Conservation (phyloP, 768 basidiomycete species). For the Hericium erinaceus region DNA sequence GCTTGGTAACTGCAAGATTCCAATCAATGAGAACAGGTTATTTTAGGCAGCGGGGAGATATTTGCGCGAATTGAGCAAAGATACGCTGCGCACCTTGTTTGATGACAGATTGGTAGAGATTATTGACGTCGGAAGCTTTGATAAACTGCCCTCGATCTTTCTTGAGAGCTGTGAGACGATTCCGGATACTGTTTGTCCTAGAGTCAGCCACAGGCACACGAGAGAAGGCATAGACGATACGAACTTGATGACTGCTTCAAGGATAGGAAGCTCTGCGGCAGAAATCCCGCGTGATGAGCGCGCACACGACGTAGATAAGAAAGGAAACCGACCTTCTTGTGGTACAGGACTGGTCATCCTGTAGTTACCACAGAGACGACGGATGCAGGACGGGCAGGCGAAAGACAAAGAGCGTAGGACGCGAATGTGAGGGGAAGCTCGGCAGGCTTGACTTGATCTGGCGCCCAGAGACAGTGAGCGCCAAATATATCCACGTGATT, state of each 20-base stretch:
- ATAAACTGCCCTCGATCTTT: conserved; percentile 90
- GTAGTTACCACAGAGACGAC: not conserved
- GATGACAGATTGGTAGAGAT: conserved; percentile 86
- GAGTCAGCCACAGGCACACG: not conserved
- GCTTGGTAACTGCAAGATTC: conserved; percentile 61
- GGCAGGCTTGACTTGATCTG: not conserved
- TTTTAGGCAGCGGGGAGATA: not conserved
- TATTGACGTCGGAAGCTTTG: conserved; percentile 86
- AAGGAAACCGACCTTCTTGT: conserved; percentile 56
- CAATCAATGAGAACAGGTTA: not conserved
- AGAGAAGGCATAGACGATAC: conserved; percentile 13
- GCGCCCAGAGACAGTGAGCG: not conserved
- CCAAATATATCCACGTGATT: conserved; percentile 5
- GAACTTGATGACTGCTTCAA: conserved; percentile 90
- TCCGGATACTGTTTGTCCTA: conserved; percentile 61
- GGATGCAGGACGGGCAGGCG: not conserved
- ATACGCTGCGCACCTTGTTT: conserved; percentile 64
- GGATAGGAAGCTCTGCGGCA: conserved; percentile 76
- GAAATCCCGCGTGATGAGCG: conserved; percentile 8
- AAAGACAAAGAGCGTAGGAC: not conserved
- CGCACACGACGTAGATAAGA: conserved; percentile 14
- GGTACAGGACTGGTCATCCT: conserved; percentile 58
- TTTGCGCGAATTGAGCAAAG: not conserved
- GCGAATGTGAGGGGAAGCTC: not conserved
- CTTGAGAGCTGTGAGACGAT: conserved; percentile 89